Evolutionary conservation across 352 stramenopile genomes (phyloP), one percentile per base, ranked within the genome.

Genomic region (Pythium volutum): DNA sequence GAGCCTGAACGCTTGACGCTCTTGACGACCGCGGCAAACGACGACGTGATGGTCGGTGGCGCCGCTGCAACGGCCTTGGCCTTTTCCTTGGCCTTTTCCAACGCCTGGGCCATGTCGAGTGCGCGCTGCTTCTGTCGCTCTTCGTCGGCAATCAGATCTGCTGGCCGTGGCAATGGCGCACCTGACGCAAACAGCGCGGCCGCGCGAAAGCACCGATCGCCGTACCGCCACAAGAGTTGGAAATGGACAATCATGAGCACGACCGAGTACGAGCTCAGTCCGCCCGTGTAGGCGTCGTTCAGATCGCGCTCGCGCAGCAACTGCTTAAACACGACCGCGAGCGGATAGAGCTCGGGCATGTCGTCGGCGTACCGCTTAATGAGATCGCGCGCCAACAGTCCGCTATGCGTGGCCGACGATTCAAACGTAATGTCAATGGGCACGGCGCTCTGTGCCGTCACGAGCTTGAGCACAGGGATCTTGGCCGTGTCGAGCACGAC

Each of bases 221-320:
- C 67, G 41, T 72, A 80, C 29, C 79, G 66, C 76, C 84, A 88
- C 25, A 95, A 62, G 63, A 91, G 74, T 42, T 80, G 86, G 26
- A 93, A 93, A 60, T 93, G 84, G 53, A 95, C 86, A 55, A 97
- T 82, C 91, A 97, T 97, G 9, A 97, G 74, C 55, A 97, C 87
- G n/a, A 97, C 73, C 25, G 88, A 95, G 68, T 97, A 97, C 51
- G 86, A 96, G 56, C 87, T 96, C 4, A 97, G 71, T 2, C 91
- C 91, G 38, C 91, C 91, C 0, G 87, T 96, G 66, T 97, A 97
- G 10, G 88, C 86, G 63, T 97, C 89, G 62, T 97, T 97, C 12
- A 97, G 70, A 38, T 91, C 86, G 16, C 90, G 85, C 62, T 93
- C 87, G 11, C 87, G 84, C 41, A 97, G 72, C 18, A 97, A 66